A percentile compares a stretch with the other conserved stretches of the same genome.
Conservation (phyloP, 441 rosid species). For the Rhodomyrtus psidioides region DNA sequence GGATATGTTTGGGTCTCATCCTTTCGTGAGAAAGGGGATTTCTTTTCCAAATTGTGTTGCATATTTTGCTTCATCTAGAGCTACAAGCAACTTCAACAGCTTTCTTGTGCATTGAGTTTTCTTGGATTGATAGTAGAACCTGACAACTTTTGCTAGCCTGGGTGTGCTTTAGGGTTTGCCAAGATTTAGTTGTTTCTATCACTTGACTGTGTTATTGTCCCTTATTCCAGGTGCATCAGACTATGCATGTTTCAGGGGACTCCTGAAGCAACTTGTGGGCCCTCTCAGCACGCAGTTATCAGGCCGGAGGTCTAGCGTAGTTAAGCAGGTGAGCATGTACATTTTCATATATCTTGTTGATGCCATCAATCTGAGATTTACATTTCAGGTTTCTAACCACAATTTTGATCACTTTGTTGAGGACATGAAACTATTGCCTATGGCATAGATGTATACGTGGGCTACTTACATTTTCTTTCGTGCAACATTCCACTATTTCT, state of each 20-base stretch:
- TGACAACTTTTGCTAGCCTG: not conserved
- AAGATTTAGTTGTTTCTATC: not conserved
- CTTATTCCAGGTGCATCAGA: constrained; percentile 67
- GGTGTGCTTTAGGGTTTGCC: not conserved
- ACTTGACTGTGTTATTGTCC: not conserved
- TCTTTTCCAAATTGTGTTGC: not conserved
- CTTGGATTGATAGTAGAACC: not conserved
- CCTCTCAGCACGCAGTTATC: constrained; percentile 82
- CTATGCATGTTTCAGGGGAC: constrained; percentile 81
- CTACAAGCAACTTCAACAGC: not conserved
- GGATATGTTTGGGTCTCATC: not conserved
- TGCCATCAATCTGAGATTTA: not conserved
- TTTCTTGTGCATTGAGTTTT: not conserved
- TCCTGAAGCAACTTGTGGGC: constrained; percentile 84
- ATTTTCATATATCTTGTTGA: not conserved
- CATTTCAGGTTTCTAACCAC: not conserved
- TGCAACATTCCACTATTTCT: too few relatives aligned
- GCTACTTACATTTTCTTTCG: not conserved
- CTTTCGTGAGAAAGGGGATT: not conserved
- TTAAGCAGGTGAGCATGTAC: constrained; percentile 68
- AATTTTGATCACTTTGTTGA: not conserved
- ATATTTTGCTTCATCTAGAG: not conserved
- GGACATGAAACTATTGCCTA: not conserved
- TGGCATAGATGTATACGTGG: not conserved
- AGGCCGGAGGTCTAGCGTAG: constrained; percentile 93